Conservation (phyloP, 805 yeast species). For the Kuraishia borneana region DNA sequence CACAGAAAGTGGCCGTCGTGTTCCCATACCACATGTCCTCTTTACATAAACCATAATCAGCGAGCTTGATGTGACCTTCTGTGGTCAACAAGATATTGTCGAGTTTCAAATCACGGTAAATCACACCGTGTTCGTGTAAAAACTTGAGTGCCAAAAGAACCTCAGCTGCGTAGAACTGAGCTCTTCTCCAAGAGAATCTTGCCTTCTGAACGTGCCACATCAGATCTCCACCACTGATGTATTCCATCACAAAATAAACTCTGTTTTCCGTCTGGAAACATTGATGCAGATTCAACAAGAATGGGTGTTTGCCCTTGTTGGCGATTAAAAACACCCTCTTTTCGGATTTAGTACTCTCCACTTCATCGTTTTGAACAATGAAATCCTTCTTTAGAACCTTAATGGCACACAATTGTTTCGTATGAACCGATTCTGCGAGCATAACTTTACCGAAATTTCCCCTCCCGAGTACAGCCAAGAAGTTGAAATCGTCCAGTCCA, state of each 20-base stretch:
- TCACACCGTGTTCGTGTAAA: slow-evolving; percentile 91
- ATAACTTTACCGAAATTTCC: slow-evolving; percentile 98
- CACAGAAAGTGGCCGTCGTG: slow-evolving; percentile 92
- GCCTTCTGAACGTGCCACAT: slow-evolving; percentile 99
- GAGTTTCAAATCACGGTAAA: slow-evolving; percentile 90
- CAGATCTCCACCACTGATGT: slow-evolving; percentile 93
- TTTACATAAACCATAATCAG: slow-evolving; percentile 95
- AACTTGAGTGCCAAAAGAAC: slow-evolving; percentile 84
- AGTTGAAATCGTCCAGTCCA: slow-evolving; percentile 91
- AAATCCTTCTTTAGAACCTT: slow-evolving; percentile 94
- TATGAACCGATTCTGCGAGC: slow-evolving; percentile 87
- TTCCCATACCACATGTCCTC: slow-evolving; percentile 56
- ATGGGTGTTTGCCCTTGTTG: slow-evolving; percentile 85
- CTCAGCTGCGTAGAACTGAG: slow-evolving; percentile 96
- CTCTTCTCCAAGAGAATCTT: slow-evolving; percentile 79
- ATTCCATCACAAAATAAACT: slow-evolving; percentile 97
- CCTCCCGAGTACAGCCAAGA: slow-evolving; percentile 90
- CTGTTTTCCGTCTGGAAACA: slow-evolving; percentile 98
- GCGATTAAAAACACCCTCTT: slow-evolving; percentile 73
- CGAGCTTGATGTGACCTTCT: slow-evolving; percentile 91
- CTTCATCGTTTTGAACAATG: slow-evolving; percentile 91
- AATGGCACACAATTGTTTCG: slow-evolving; percentile 80
- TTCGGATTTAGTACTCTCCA: slow-evolving; percentile 89
- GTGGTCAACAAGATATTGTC: slow-evolving; percentile 87
- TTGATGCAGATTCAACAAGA: slow-evolving; percentile 79